Evolutionary conservation across 768 basidiomycete genomes (phyloP).

Genomic region (Lepiota venenata): DNA sequence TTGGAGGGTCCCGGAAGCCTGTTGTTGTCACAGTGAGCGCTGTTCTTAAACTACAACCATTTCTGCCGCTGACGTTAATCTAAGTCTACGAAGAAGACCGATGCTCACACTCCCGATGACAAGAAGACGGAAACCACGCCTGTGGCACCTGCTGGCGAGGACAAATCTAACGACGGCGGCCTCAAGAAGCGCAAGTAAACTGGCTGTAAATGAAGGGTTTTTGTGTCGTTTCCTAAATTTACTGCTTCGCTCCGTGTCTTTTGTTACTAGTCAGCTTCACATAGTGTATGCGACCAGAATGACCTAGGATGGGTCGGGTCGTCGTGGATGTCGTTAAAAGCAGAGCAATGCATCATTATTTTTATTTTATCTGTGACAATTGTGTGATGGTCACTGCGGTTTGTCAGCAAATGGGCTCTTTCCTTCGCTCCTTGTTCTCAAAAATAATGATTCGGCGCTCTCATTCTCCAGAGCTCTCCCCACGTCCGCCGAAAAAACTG

Average conservation of each 20-base stretch:
- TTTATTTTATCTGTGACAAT: constrained; percentile 11
- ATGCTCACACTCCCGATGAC: constrained; percentile 58
- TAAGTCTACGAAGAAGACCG: constrained; percentile 76
- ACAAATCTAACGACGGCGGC: constrained; percentile 65
- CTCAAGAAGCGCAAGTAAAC: constrained; percentile 67
- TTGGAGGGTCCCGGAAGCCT: constrained; percentile 71
- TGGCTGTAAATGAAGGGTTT: constrained; percentile 10
- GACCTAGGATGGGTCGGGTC: constrained; percentile 10
- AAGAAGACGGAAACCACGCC: constrained; percentile 64
- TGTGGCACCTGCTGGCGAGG: constrained; percentile 68
- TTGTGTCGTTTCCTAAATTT: neutral
- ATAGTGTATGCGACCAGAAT: constrained; percentile 13
- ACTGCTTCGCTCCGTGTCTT: constrained; percentile 6
- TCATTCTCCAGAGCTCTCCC: constrained; percentile 44
- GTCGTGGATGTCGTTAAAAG: constrained; percentile 11
- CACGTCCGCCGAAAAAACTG: constrained; percentile 50
- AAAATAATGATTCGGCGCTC: constrained; percentile 58
- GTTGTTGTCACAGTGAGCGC: constrained; percentile 61
- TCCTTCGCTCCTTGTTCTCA: constrained; percentile 1
- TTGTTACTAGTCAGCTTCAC: constrained; percentile 8
- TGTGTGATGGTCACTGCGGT: neutral
- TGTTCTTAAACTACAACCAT: neutral
- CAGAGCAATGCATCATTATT: constrained; percentile 12
- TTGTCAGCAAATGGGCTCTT: neutral
- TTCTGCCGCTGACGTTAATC: constrained; percentile 11